phyloP scores from a whole-genome alignment of 805 yeast species.

The Candida loeiensis region DNA sequence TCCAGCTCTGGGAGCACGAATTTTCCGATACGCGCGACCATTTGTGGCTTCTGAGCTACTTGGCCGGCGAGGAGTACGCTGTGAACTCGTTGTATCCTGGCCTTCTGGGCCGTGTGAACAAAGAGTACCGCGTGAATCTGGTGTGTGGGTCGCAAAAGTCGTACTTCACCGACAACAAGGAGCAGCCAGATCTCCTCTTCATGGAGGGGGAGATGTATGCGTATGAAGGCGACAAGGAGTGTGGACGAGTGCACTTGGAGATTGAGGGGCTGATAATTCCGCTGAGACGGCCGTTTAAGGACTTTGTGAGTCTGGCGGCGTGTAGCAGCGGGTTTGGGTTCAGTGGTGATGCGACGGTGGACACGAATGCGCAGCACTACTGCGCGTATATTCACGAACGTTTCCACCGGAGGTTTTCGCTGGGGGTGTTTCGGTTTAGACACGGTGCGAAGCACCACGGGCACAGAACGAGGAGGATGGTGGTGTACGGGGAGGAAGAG shows the following conservation, averaged over 20 bases:
- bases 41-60: conserved; percentile 12
- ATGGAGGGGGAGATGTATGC: conserved; percentile 9
- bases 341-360: not conserved
- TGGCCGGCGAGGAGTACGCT: conserved; percentile 6
- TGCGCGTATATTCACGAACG: conserved; percentile 10
- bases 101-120: conserved; percentile 8
- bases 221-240: conserved; percentile 5
- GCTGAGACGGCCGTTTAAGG: conserved; percentile 11
- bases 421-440: not conserved
- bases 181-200: conserved; percentile 10
- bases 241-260: conserved; percentile 5
- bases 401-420: conserved; percentile 8
- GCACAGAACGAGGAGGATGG: conserved; percentile 3
- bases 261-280: conserved; percentile 12
- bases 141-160: conserved; percentile 10
- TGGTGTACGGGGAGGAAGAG: conserved; percentile 5
- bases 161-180: conserved; percentile 11
- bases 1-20: conserved; percentile 9
- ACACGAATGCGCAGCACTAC: not conserved
- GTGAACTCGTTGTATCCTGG: conserved; percentile 12
- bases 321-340: not conserved
- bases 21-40: conserved; percentile 8
- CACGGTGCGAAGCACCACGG: not conserved
- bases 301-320: conserved; percentile 7
- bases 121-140: conserved; percentile 5